Evolutionary conservation across 2,329 filamentous ascomycete species (phyloP).

Genomic region (Exophiala calicioides): DNA sequence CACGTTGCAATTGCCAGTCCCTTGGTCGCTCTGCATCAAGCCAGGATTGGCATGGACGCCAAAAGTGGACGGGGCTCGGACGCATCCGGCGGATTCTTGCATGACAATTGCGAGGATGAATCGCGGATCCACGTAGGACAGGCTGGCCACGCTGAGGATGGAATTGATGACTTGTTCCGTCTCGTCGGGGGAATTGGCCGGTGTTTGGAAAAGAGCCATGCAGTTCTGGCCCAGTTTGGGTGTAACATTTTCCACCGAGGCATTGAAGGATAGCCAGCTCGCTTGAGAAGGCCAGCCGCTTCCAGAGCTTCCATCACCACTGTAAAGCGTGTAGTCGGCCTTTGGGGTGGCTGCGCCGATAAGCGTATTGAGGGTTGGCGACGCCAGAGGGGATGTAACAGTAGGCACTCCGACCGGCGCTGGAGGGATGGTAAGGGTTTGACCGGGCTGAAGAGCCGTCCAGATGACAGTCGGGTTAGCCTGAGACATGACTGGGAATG

Average conservation of each 20-base stretch:
- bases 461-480: conserved; percentile 15
- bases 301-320: conserved; percentile 25
- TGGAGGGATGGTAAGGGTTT: conserved; percentile 6
- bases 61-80: conserved; percentile 31
- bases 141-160: conserved; percentile 31
- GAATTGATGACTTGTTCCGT: conserved; percentile 28
- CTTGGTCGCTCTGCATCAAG: conserved; percentile 21
- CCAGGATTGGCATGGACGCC: conserved; percentile 27
- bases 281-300: conserved; percentile 27
- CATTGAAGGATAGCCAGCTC: conserved; percentile 28
- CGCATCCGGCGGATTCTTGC: conserved; percentile 37
- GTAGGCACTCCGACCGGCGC: conserved; percentile 1
- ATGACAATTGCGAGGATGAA: conserved; percentile 39
- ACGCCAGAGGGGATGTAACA: conserved; percentile 8
- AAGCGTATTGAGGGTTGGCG: conserved; percentile 2
- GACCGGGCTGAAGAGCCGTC: conserved; percentile 6
- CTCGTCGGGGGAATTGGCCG: conserved; percentile 19
- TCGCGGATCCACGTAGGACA: conserved; percentile 34
- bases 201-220: conserved; percentile 4
- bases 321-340: conserved; percentile 33
- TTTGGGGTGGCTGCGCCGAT: conserved; percentile 7
- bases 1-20: conserved; percentile 18
- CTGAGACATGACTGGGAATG: conserved; percentile 9
- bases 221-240: conserved; percentile 15
- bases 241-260: conserved; percentile 17